A percentile compares a stretch with the other conserved stretches of the same genome.
Evolutionary conservation across 371 early-diverging fungal genomes (phyloP).

Genomic region (Saksenaea vasiformis): DNA sequence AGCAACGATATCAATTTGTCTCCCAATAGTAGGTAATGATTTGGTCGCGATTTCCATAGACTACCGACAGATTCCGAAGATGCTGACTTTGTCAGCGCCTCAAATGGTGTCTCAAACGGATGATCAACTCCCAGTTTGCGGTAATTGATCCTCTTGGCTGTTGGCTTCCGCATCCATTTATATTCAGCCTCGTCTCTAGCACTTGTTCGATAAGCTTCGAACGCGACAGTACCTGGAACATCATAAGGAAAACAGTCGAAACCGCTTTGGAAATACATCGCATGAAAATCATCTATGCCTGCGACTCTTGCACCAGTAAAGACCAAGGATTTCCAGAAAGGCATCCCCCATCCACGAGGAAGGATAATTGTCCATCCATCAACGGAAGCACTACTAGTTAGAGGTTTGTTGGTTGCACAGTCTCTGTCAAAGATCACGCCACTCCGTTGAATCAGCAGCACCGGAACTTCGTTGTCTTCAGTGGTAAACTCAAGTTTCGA

Average conservation of each 20-base stretch:
- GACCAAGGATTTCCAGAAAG: conserved; percentile 86
- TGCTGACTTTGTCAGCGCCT: conserved; percentile 25
- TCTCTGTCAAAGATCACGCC: conserved; percentile 2
- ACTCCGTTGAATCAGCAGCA: conserved; percentile 81
- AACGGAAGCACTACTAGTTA: conserved; percentile 6
- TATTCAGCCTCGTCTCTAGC: conserved; percentile 34
- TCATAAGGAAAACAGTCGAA: conserved; percentile 63
- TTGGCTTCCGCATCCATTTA: conserved; percentile 61
- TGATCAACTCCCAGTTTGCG: conserved; percentile 56
- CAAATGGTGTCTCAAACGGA: conserved; percentile 69
- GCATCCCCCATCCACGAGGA: conserved; percentile 81
- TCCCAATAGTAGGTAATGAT: neutral
- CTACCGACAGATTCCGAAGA: neutral
- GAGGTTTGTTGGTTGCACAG: neutral
- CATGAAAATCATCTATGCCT: conserved; percentile 57
- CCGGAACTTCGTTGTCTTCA: conserved; percentile 70
- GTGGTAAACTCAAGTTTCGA: conserved; percentile 55
- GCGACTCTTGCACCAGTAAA: conserved; percentile 89
- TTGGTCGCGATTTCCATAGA: neutral
- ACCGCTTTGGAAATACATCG: conserved; percentile 62
- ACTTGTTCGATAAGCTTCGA: conserved; percentile 24
- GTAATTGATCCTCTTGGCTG: conserved; percentile 75
- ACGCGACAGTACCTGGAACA: conserved; percentile 59
- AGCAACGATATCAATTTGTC: neutral
- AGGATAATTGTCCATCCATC: conserved; percentile 85